Evolutionary conservation across 257 asterid species (phyloP).

Genomic region (Plantago major): DNA sequence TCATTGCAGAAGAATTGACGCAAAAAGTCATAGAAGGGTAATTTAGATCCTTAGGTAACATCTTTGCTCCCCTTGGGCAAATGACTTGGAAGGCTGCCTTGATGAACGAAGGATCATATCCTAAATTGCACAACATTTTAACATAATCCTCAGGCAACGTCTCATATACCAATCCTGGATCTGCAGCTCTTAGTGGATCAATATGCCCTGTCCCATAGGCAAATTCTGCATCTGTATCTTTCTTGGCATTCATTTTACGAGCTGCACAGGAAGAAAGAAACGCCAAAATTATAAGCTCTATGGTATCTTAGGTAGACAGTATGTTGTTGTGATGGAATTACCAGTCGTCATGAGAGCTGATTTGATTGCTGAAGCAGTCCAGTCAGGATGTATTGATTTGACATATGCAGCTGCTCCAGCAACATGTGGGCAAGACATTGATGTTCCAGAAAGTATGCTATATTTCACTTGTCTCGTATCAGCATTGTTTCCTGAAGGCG

Average conservation of each 20-base stretch:
- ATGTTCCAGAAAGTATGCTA: conserved; percentile 20
- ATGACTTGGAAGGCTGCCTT: not conserved
- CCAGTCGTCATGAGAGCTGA: conserved; percentile 25
- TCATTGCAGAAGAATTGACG: not conserved
- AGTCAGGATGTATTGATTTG: conserved; percentile 20
- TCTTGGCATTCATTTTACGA: not conserved
- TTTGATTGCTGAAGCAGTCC: conserved; percentile 25
- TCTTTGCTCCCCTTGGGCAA: not conserved
- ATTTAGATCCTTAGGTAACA: conserved; percentile 7
- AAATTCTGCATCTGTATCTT: conserved; percentile 7
- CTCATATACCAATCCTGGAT: conserved; percentile 21
- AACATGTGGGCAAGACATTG: conserved; percentile 30
- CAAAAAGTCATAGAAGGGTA: conserved; percentile 20
- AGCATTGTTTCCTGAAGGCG: not conserved
- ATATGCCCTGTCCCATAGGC: conserved; percentile 23
- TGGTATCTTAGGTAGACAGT: too few species aligned
- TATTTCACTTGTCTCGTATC: conserved; percentile 19
- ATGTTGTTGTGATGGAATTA: conserved; percentile 1
- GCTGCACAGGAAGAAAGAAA: conserved; percentile 3
- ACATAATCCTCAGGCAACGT: conserved; percentile 10
- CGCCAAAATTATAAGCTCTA: too few species aligned
- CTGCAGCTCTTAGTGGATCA: conserved; percentile 14
- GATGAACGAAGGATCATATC: conserved; percentile 5
- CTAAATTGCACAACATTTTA: conserved; percentile 16
- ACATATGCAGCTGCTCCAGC: conserved; percentile 28